phyloP scores from a whole-genome alignment of 108 stramenopile species.

The Pseudonitzschia pungens region DNA sequence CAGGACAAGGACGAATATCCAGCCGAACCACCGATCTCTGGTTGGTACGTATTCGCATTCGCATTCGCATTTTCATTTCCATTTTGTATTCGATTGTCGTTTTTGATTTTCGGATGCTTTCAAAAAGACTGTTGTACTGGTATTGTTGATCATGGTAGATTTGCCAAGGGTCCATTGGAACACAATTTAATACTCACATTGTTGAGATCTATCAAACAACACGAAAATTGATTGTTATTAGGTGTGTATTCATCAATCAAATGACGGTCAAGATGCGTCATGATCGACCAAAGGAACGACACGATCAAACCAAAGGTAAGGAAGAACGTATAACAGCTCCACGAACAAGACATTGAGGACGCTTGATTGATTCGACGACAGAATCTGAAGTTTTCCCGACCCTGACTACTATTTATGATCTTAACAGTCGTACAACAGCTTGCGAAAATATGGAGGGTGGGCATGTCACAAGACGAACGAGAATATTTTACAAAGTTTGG shows the following conservation, averaged over 20 bases:
- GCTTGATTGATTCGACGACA: not conserved
- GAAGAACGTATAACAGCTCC: not conserved
- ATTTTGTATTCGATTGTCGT: no score
- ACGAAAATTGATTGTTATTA: not conserved
- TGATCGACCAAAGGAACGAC: constrained; percentile 73
- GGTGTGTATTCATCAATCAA: constrained; percentile 62
- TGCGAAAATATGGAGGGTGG: constrained; percentile 63
- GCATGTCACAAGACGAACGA: constrained; percentile 51
- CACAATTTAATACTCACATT: not conserved
- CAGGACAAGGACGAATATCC: constrained; percentile 60
- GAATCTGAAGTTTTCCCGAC: not conserved
- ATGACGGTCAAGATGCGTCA: constrained; percentile 86
- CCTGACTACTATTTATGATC: not conserved
- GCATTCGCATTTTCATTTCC: not conserved
- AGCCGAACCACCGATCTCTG: constrained; percentile 69
- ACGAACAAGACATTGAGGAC: not conserved
- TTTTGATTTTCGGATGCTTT: no score
- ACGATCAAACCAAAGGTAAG: constrained; percentile 59
- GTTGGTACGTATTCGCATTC: constrained; percentile 50
- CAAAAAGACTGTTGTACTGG: no score
- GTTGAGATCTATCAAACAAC: not conserved
- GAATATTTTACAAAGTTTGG: constrained; percentile 71
- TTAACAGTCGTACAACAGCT: constrained; percentile 62
- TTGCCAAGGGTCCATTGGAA: no score
- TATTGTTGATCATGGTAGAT: no score